Evolutionary conservation across 139 green algal species (phyloP).

Genomic region (Asterochloris sp.): DNA sequence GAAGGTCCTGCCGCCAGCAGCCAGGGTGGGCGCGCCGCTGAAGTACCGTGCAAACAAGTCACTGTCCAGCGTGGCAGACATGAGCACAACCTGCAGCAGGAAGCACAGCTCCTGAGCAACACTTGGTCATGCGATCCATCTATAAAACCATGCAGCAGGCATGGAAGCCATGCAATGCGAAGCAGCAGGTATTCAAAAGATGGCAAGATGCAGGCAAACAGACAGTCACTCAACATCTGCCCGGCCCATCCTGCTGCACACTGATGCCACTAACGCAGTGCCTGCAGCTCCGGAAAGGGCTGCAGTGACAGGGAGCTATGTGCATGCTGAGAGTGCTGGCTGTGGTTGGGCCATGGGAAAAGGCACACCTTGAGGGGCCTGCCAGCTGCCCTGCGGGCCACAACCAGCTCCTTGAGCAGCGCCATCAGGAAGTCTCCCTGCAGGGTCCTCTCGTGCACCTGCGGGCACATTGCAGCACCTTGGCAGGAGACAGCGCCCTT

Average conservation of each 20-base stretch:
- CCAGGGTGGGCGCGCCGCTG: conserved; percentile 51
- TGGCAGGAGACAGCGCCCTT: too few species aligned
- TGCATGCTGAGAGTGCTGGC: neutral
- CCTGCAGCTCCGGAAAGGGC: too few species aligned
- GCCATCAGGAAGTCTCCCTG: conserved; percentile 83
- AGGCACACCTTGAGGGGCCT: conserved; percentile 43
- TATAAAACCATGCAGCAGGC: too few species aligned
- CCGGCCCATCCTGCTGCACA: too few species aligned
- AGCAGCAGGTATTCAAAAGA: too few species aligned
- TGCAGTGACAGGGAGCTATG: neutral
- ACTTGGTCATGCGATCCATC: neutral
- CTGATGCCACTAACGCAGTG: too few species aligned
- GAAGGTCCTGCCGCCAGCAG: conserved; percentile 81
- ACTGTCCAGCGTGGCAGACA: conserved; percentile 90
- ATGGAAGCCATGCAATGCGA: too few species aligned
- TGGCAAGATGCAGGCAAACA: too few species aligned
- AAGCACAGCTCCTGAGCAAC: neutral
- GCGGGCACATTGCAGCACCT: neutral
- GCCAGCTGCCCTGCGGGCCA: conserved; percentile 24
- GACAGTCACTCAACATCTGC: too few species aligned
- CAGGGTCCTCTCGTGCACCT: conserved; percentile 83
- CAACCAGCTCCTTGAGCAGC: conserved; percentile 67
- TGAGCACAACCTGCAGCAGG: conserved; percentile 77
- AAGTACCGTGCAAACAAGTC: conserved; percentile 86
- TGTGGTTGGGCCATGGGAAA: neutral